Evolutionary conservation across 768 basidiomycete genomes (phyloP), one percentile per base, ranked within the genome.

Genomic region (Termitomyces titanicus): DNA sequence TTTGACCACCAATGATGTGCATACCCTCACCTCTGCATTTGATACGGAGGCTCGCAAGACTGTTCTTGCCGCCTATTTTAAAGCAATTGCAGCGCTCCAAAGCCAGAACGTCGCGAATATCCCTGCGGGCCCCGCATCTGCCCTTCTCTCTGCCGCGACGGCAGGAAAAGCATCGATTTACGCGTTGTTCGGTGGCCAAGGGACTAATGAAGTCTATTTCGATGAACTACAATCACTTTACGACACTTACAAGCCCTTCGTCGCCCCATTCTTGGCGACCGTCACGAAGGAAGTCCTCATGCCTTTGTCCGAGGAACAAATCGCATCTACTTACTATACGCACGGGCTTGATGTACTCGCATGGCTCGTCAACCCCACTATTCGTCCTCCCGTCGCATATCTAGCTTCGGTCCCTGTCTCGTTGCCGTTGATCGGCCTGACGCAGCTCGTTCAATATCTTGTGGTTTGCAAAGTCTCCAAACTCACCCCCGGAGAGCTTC

Each of bases 151-250:
- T 11, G 85, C 87, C 37, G 83, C 83, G 33, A 64, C 72, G 44
- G 68, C 77, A n/a, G 81, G 82, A 44, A 80, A 86, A 42, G 87
- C 83, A 51, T 89, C 81, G 45, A 74, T 98, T 63, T 98, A 89
- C 72, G 96, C 93, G 49, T 77, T 99, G 38, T 99, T 99, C 67
- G 96, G 96, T 49, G 97, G 97, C 13, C 97, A 99, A 72, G 97
- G 97, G 55, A 92, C 89, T 56, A 98, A 98, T 72, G 97, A 98
- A 67, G 90, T 96, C 56, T 99, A 98, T 76, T 94, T 98, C 69
- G 92, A 96, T 69, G 97, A 98, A 70, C 81, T 99, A 18, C 91
- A 96, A 74, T 75, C 79, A 47, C 85, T 98, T 49, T 94, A 91
- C 72, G 89, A 97, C 72, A 89, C 84, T 57, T 98, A 99, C 79